Percentiles rank a stretch among this genome's conserved stretches.
Conservation (phyloP, 2,329 filamentous ascomycete genomes). For the Emergomyces orientalis region DNA sequence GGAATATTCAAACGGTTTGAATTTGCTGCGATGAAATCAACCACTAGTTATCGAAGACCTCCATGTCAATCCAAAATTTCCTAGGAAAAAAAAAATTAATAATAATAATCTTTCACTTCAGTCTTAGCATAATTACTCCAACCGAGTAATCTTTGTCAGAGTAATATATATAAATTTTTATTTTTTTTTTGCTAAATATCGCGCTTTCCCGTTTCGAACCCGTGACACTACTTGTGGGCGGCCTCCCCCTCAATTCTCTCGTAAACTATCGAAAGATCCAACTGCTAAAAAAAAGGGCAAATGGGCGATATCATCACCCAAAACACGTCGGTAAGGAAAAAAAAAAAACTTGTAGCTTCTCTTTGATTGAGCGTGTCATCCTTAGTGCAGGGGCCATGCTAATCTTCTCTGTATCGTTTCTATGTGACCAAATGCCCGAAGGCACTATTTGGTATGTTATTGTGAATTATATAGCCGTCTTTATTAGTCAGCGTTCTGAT, state of each 20-base stretch:
- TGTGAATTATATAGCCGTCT: constrained; percentile 18
- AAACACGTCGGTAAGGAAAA: constrained; percentile 5
- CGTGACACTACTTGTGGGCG: not conserved
- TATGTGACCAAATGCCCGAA: constrained; percentile 54
- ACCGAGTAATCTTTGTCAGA: too few species aligned
- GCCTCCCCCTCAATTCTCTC: not conserved
- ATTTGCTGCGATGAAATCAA: too few species aligned
- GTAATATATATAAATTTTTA: too few species aligned
- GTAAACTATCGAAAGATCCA: not conserved
- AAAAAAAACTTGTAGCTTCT: constrained; percentile 62
- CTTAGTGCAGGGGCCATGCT: constrained; percentile 83
- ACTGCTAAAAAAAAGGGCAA: not conserved
- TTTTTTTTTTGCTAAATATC: not conserved
- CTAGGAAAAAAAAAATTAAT: too few species aligned
- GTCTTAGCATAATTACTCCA: too few species aligned
- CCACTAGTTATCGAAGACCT: too few species aligned
- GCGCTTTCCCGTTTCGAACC: not conserved
- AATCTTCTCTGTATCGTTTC: constrained; percentile 68
- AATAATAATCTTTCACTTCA: too few species aligned
- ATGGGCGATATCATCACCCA: not conserved
- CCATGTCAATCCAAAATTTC: too few species aligned
- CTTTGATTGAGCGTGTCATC: constrained; percentile 86
- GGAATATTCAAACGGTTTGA: too few species aligned
- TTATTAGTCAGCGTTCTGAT: not conserved
- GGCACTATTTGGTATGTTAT: constrained; percentile 20